phyloP scores from a whole-genome alignment of 2,329 filamentous ascomycete genomes.

The Talaromyces rugulosus region DNA sequence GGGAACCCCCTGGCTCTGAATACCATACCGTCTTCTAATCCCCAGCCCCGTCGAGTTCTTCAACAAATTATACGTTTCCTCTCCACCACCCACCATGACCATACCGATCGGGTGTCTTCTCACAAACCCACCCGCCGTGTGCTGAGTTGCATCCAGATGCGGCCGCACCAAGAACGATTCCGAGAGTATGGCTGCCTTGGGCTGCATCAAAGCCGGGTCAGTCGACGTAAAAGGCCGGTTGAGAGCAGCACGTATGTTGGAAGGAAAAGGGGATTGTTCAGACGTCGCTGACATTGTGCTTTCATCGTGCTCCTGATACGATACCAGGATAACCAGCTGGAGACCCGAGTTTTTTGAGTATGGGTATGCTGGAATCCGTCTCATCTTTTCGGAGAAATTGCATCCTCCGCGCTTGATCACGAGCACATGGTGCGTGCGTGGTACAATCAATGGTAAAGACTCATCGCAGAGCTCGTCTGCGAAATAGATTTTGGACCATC shows the following conservation, averaged over 20 bases:
- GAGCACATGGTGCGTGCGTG: constrained; percentile 66
- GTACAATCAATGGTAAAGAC: constrained; percentile 50
- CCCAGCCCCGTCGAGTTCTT: constrained; percentile 64
- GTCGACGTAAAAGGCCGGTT: constrained; percentile 19
- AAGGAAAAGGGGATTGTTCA: not conserved
- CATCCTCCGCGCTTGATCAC: constrained; percentile 79
- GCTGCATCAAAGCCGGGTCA: constrained; percentile 24
- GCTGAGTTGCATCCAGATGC: constrained; percentile 69
- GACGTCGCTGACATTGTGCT: constrained; percentile 33
- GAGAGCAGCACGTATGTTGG: not conserved
- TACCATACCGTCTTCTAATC: constrained; percentile 70
- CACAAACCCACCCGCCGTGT: constrained; percentile 64
- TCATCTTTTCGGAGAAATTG: constrained; percentile 76
- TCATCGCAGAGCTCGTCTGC: constrained; percentile 63
- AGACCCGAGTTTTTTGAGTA: constrained; percentile 50
- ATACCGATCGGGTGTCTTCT: constrained; percentile 72
- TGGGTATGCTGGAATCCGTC: constrained; percentile 75
- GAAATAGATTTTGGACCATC: constrained; percentile 69
- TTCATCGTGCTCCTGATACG: constrained; percentile 41
- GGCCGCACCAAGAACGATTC: constrained; percentile 55
- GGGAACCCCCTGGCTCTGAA: constrained; percentile 73
- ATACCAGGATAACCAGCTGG: constrained; percentile 78
- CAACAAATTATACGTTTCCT: constrained; percentile 62
- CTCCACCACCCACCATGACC: constrained; percentile 74
- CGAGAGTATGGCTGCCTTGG: constrained; percentile 28